Evolutionary conservation across 805 yeast genomes (phyloP), one percentile per base, ranked within the genome.

Genomic region (Torulaspora maleeae): DNA sequence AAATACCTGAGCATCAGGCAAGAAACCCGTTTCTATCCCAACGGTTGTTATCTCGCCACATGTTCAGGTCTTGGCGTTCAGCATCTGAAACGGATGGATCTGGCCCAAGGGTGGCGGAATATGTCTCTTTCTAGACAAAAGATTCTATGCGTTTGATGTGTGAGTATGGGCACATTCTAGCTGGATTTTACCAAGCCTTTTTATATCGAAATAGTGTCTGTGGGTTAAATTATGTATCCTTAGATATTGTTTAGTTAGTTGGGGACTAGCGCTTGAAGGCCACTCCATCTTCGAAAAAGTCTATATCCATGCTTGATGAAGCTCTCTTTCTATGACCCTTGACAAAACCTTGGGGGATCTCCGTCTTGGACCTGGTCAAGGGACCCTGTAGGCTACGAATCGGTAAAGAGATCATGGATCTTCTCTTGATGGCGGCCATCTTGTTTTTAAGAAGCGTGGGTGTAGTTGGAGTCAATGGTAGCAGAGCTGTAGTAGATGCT

Each of bases 381-480:
- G n/a, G 39, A 6, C 10, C 16, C 44, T 22, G 9, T 11, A 46
- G 41, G 32, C 36, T 27, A n/a, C 50, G 50, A 12, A 30, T 24
- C n/a, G 35, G 35, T 19, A 32, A 32, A 25, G 33, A 22, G 7
- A 22, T 43, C 46, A 36, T 41, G 11, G 46, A 38, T 36, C 41
- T 43, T 20, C 48, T 43, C 29, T 36, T 43, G 28, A 35, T 36
- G 15, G 37, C 45, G 17, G 41, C 49, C 38, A 43, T 36, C 40
- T 45, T 45, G 40, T 37, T 48, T 22, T 45, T 49, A 34, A 55
- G 27, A 38, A 53, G 47, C 6, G 53, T 41, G 15, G 58, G 58
- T 2, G 61, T 56, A 28, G 60, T 50, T 19, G 63, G 61, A 10
- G 61, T 56, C 32, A 56, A 22, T 27, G 63, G 61, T 27, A 50